Base-by-base conservation (phyloP, 1,139 yeast species). In the Zygosaccharomyces pseudobailii region DNA sequence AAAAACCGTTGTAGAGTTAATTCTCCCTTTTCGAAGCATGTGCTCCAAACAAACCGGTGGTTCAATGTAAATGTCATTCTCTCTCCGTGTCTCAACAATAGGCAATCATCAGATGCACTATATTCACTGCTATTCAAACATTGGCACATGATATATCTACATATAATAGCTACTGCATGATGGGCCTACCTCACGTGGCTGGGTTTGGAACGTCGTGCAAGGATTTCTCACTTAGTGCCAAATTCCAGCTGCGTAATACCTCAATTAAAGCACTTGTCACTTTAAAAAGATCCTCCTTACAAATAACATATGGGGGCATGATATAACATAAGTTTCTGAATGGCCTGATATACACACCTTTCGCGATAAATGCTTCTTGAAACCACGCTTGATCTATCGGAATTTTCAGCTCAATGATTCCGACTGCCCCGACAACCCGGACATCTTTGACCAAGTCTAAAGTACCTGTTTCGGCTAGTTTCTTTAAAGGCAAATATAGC, bases 371-470 rank as follows among this genome's bases (percentile, higher is more conserved):
- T 27, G 40, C 44, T 17, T 51, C 46, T 46, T 61, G 65, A 32
- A 55, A 51, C 52, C 55, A 53, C 17, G 50, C 48, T 28, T 51
- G 43, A 44, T 66, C 60, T 21, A 62, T 59, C 2, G 55, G 44
- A 3, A 43, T 42, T 9, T 45, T 52, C 30, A 65, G 43, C 43
- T 67, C 67, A 22, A 66, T 56, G 5, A 63, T 64, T 4, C 66
- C 69, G 27, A 66, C 57, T 2, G 68, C 68, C 9, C 69, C 69
- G 22, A 56, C 49, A 19, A 62, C 59, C 37, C 68, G 53, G 33
- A 65, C 57, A 23, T 54, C 58, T 31, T 55, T 52, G 21, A 64
- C 57, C 35, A 62, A 40, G 5, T 27, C 21, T 24, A 35, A 20
- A 3, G 35, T 37, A n/a, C 48, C 52, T 42, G 55, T 51, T 13